A percentile compares a stretch with the other conserved stretches of the same genome.
These are phyloP conservation scores for Lycium ferocissimum DNA, from an alignment of 257 asterid species.

Conservation along the genomic window DNA sequence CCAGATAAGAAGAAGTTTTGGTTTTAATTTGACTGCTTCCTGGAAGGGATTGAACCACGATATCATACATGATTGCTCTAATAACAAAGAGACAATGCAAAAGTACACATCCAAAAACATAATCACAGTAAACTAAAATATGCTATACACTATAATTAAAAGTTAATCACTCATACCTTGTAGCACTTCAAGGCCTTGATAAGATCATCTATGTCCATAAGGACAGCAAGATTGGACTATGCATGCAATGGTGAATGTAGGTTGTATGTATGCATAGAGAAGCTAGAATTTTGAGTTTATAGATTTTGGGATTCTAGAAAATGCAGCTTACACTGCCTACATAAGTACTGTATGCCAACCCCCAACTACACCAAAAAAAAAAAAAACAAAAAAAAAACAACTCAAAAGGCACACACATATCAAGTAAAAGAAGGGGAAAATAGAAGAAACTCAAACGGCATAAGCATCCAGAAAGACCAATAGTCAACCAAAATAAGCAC, in stretches of 20 bases:
- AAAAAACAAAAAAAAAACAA: background rate
- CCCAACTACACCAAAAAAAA: too few species aligned
- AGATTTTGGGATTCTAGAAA: too few species aligned
- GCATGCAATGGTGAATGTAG: slow-evolving; percentile 92
- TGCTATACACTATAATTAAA: background rate
- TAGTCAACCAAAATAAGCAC: background rate
- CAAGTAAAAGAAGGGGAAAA: background rate
- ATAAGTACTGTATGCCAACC: slow-evolving; percentile 86
- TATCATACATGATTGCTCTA: background rate
- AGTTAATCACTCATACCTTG: slow-evolving; percentile 54
- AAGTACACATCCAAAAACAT: slow-evolving; percentile 21
- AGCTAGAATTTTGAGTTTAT: too few species aligned
- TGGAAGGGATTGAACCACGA: slow-evolving; percentile 32
- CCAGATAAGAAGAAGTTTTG: slow-evolving; percentile 76
- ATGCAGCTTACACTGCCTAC: slow-evolving; percentile 56
- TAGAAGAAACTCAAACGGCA: background rate
- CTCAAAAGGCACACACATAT: background rate
- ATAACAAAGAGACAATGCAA: slow-evolving; percentile 14
- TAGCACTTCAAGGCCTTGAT: slow-evolving; percentile 82
- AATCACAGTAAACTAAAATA: background rate
- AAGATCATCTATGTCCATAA: slow-evolving; percentile 91
- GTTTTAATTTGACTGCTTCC: slow-evolving; percentile 96
- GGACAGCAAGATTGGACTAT: slow-evolving; percentile 91
- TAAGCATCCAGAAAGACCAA: background rate
- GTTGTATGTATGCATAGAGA: slow-evolving; percentile 56